Conservation (phyloP, 139 green algal species). For the Coelastrella sp. region DNA sequence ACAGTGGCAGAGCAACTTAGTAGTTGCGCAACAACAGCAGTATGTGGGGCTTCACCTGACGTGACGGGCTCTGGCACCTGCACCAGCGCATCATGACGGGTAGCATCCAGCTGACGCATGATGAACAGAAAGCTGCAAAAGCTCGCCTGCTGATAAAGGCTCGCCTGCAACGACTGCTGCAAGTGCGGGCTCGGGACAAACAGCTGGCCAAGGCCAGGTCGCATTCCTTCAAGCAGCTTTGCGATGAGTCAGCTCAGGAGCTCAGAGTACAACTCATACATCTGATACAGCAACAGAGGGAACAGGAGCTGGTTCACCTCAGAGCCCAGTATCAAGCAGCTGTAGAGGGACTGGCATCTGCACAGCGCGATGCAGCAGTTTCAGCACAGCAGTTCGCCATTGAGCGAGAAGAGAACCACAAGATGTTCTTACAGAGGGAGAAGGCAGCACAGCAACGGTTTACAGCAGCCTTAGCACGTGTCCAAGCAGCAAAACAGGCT, state of each 20-base stretch:
- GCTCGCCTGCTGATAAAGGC: neutral
- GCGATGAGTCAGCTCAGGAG: neutral
- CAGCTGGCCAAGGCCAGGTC: slow-evolving; percentile 11
- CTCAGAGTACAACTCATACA: slow-evolving; percentile 9
- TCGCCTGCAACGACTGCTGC: slow-evolving; percentile 45
- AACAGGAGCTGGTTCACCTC: slow-evolving; percentile 18
- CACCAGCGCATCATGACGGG: neutral
- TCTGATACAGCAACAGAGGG: slow-evolving; percentile 17
- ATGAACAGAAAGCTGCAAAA: slow-evolving; percentile 43
- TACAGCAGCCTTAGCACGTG: neutral
- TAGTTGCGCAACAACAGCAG: neutral
- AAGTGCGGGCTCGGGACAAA: slow-evolving; percentile 29
- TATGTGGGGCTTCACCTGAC: too few species aligned
- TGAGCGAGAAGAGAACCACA: neutral
- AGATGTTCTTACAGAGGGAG: slow-evolving; percentile 12
- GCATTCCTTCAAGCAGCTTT: slow-evolving; percentile 22
- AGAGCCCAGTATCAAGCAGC: slow-evolving; percentile 26
- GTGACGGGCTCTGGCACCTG: too few species aligned
- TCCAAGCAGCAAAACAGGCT: neutral
- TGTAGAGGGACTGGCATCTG: slow-evolving; percentile 9
- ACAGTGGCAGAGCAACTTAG: neutral
- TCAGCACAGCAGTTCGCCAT: neutral
- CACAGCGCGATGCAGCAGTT: slow-evolving; percentile 20
- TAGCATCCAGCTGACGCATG: slow-evolving; percentile 22
- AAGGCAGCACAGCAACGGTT: slow-evolving; percentile 23